Base-by-base conservation (phyloP, 192 early-diverging fungal genomes). In the Martensiomyces pterosporus region DNA sequence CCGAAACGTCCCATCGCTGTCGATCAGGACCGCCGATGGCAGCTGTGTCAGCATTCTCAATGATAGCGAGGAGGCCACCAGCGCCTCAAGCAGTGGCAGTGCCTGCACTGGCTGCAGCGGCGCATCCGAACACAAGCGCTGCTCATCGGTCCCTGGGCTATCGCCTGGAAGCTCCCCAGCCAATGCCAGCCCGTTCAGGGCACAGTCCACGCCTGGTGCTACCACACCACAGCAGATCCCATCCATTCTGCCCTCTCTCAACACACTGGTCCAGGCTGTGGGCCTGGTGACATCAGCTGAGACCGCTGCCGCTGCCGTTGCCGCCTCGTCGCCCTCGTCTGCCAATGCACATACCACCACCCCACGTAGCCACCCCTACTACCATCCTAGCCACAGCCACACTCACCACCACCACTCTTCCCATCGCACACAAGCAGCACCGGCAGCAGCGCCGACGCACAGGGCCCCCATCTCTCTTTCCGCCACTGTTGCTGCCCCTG, bases 41-140 rank as follows among this genome's bases (percentile, higher is more conserved):
- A 55, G 49, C 43, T 43, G 69, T 24, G 69, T 73, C 15, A 73
- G 69, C 47, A 64, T 73, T n/a, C 54, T 73, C 43, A 73, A 73
- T 34, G 62, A 72, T 41, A 34, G 54, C 43, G 57, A 59, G 2
- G 48, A 55, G 34, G 21, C 26, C 4, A 7, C 16, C 12, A 29
- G 35, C 46, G 19, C 23, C n/a, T n/a, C n/a, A n/a, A n/a, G n/a
- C n/a, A n/a, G n/a, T n/a, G n/a, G n/a, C n/a, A n/a, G n/a, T n/a
- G n/a, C n/a, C n/a, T n/a, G n/a, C n/a, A n/a, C n/a, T n/a, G n/a
- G n/a, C n/a, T n/a, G n/a, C n/a, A n/a, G n/a, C n/a, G n/a, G n/a
- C 38, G 40, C 41, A 22, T 17, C 29, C 50, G 58, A 63, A 14
- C 57, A 55, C 67, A 58, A 51, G 48, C 55, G 58, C 47, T 66